A percentile compares a stretch with the other conserved stretches of the same genome.
Evolutionary conservation across 75 land plant species (phyloP).

Genomic region (Isoetes taiwanensis): DNA sequence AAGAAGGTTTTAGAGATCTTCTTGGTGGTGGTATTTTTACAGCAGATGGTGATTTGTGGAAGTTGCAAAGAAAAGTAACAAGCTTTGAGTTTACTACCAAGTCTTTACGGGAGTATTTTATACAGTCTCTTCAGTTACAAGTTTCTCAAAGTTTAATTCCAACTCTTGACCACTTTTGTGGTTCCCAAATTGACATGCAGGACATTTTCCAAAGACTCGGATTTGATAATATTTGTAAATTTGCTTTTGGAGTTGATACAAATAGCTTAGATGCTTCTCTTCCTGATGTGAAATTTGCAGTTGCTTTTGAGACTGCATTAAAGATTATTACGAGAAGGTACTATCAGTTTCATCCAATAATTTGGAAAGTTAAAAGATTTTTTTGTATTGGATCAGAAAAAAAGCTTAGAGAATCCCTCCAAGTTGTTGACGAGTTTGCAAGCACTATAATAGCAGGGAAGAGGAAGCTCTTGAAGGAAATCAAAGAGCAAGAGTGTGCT

Average conservation of each 20-base stretch:
- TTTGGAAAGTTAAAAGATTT: constrained; percentile 36
- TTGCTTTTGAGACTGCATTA: constrained; percentile 22
- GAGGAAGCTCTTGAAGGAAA: too few relatives aligned
- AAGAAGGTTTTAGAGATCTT: constrained; percentile 29
- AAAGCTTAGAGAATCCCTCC: constrained; percentile 13
- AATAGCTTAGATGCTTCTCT: constrained; percentile 3
- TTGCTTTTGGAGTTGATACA: constrained; percentile 22
- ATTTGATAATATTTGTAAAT: constrained; percentile 22
- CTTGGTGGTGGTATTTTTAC: constrained; percentile 62
- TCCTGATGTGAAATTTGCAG: constrained; percentile 7
- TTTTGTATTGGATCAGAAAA: constrained; percentile 31
- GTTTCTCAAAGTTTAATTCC: too few relatives aligned
- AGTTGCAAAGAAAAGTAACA: constrained; percentile 36
- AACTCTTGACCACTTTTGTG: too few relatives aligned
- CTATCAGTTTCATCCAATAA: constrained; percentile 7
- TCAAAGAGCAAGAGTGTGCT: too few relatives aligned
- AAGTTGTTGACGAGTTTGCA: constrained; percentile 21
- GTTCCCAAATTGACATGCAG: too few relatives aligned
- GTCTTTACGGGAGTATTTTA: constrained; percentile 27
- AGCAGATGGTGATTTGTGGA: constrained; percentile 45
- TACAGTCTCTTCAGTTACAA: constrained; percentile 19
- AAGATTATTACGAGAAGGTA: constrained; percentile 9
- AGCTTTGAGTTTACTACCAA: constrained; percentile 32
- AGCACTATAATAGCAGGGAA: constrained; percentile 16
- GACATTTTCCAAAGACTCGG: constrained; percentile 24